Conservation (phyloP, 2,329 filamentous ascomycete genomes). For the Hymenoscyphus repandus region DNA sequence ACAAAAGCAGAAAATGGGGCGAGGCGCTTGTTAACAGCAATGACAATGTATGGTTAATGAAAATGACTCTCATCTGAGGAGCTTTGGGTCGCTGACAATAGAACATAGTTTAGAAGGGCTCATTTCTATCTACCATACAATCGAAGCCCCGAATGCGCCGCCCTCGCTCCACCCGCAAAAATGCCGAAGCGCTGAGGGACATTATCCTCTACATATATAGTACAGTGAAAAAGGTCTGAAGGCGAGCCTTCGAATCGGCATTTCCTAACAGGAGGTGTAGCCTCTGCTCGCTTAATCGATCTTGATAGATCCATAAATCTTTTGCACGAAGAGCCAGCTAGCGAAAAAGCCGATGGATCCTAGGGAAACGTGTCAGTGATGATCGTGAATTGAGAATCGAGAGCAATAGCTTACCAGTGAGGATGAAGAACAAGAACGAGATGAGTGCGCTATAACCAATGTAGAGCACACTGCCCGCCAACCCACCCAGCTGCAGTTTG, state of each 20-base stretch:
- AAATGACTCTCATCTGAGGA: no score
- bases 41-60: no score
- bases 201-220: no score
- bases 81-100: no score
- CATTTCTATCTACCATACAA: no score
- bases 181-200: background rate
- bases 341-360: slow-evolving; percentile 94
- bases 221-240: no score
- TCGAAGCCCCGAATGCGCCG: no score
- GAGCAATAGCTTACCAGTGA: slow-evolving; percentile 67
- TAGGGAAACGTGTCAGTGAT: slow-evolving; percentile 35
- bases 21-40: no score
- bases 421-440: slow-evolving; percentile 85
- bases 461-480: slow-evolving; percentile 86
- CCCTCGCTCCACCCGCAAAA: background rate
- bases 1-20: no score
- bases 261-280: background rate
- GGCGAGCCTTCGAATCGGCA: background rate
- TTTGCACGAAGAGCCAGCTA: slow-evolving; percentile 88
- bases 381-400: background rate
- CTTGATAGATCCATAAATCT: slow-evolving; percentile 97
- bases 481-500: slow-evolving; percentile 76
- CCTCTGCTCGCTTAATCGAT: slow-evolving; percentile 63
- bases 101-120: no score
- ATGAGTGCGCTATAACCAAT: slow-evolving; percentile 88